phyloP scores from a whole-genome alignment of 2,329 filamentous ascomycete genomes.

The Stenocarpella maydis region DNA sequence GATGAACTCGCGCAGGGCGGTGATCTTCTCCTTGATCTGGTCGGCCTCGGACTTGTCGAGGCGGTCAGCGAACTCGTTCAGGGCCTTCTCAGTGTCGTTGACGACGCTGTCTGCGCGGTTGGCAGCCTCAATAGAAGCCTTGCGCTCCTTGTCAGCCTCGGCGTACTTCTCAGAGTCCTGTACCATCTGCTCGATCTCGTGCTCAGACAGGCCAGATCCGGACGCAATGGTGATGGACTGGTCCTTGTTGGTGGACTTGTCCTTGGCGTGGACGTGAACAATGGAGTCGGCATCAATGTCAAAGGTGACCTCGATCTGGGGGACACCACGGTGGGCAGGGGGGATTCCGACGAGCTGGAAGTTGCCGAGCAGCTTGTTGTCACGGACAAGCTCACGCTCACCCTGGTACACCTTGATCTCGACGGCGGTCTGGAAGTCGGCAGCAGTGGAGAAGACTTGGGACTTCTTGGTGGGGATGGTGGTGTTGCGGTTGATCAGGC shows the following conservation, averaged over 20 bases:
- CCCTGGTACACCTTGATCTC: conserved; percentile 99
- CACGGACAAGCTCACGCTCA: conserved; percentile 97
- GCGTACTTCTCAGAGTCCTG: conserved; percentile 97
- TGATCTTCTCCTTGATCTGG: conserved; percentile 92
- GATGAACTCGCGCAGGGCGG: conserved; percentile 84
- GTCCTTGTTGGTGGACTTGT: conserved; percentile 99
- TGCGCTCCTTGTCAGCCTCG: conserved; percentile 95
- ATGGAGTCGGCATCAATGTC: conserved; percentile 99
- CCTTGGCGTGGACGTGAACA: conserved; percentile 96
- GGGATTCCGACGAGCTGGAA: conserved; percentile 99
- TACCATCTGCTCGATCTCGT: conserved; percentile 97
- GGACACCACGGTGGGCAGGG: conserved; percentile 93
- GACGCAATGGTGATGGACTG: conserved; percentile 99
- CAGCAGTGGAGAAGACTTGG: conserved; percentile 95
- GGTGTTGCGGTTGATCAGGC: conserved; percentile 98
- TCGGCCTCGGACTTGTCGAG: conserved; percentile 97
- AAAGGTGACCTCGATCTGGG: conserved; percentile 97
- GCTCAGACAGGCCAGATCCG: conserved; percentile 93
- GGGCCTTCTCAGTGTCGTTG: conserved; percentile 97
- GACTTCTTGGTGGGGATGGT: conserved; percentile 99
- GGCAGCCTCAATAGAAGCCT: conserved; percentile 91
- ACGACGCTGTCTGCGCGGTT: conserved; percentile 96
- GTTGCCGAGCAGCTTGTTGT: conserved; percentile 99
- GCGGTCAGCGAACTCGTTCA: conserved; percentile 95
- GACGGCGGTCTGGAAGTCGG: conserved; percentile 97